A percentile compares a stretch with the other conserved stretches of the same genome.
These are phyloP conservation scores for Coniophora puteana DNA, from an alignment of 1,284 basidiomycete species.

Conservation along the genomic window DNA sequence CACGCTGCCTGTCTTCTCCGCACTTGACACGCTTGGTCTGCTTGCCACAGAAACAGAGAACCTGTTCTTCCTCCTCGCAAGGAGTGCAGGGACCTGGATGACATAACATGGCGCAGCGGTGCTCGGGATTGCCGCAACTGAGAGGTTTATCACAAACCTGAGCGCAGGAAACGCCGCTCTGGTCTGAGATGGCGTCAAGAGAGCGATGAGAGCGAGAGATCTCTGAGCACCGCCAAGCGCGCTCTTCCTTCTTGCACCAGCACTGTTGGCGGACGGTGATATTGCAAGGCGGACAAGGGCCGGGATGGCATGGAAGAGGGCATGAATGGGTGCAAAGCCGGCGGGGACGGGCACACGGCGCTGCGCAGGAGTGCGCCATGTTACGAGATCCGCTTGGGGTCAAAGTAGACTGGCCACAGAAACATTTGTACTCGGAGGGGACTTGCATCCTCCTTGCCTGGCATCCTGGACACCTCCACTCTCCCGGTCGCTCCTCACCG, in stretches of 20 bases:
- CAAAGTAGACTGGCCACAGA: background rate
- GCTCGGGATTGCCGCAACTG: constrained; percentile 59
- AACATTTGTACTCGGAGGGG: constrained; percentile 68
- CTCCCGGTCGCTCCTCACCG: constrained; percentile 62
- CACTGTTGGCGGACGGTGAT: constrained; percentile 53
- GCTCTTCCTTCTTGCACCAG: constrained; percentile 59
- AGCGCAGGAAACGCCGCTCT: constrained; percentile 44
- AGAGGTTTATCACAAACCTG: constrained; percentile 55
- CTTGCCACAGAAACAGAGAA: constrained; percentile 78
- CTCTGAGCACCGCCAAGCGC: constrained; percentile 67
- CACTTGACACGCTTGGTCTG: constrained; percentile 59
- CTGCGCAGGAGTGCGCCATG: constrained; percentile 86
- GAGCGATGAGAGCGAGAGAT: constrained; percentile 38
- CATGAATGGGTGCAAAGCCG: constrained; percentile 69
- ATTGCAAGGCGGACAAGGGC: constrained; percentile 76
- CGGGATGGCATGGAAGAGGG: constrained; percentile 65
- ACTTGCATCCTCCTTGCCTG: constrained; percentile 67
- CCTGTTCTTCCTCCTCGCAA: constrained; percentile 53
- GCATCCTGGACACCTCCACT: constrained; percentile 90
- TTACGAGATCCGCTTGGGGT: constrained; percentile 47
- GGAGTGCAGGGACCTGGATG: constrained; percentile 70
- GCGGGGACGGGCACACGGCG: constrained; percentile 71
- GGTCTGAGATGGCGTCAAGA: constrained; percentile 18
- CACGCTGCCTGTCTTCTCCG: constrained; percentile 48
- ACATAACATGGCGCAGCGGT: constrained; percentile 58